Evolutionary conservation across 78 protist species (phyloP), one percentile per base, ranked within the genome.

Genomic region (Dictyostelium discoideum): DNA sequence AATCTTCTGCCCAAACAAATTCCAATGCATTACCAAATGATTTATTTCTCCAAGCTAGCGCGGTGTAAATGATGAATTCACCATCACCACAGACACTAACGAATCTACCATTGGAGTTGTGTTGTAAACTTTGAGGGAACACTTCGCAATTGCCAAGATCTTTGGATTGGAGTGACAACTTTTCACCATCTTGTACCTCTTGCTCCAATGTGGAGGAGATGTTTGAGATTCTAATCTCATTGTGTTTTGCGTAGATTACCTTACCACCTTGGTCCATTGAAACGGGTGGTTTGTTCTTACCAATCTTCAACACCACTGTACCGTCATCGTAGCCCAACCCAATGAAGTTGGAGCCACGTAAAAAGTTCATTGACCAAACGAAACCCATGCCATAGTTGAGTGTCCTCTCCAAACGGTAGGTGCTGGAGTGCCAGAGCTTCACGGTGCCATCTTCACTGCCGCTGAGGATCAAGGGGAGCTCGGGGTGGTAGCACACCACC

Each of bases 1-100:
- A 50, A 54, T 80, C 97, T 32, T 67, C 86, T 13, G 74, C 92
- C 99, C 99, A 99, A 39, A 95, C 99, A 77, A 99, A 98, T 82
- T 99, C 99, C 24, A 97, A 74, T 5, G 99, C 99, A 32, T 26
- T 8, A 18, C 99, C 99, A 83, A 96, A 99, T 39, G 93, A 60
- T 97, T 98, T 98, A 81, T 97, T 98, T 48, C 99, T 79, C 99
- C 99, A 98, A 0, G 98, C 97, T 5, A 97, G 79, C 2, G 99
- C 99, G 6, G 99, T 98, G 97, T 99, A 98, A 84, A 99, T 97
- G 85, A 97, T 98, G 86, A 96, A 99, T 72, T 99, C 99, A 40
- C 99, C 99, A 67, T 99, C 99, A 76, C 99, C 99, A 84, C 97
- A 89, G 20, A 99, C 99, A 13, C 97, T 97, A 7, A 98, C 99